These are phyloP conservation scores for Nidularia pulvinata DNA, from an alignment of 768 basidiomycete genomes.

Conservation along the genomic window DNA sequence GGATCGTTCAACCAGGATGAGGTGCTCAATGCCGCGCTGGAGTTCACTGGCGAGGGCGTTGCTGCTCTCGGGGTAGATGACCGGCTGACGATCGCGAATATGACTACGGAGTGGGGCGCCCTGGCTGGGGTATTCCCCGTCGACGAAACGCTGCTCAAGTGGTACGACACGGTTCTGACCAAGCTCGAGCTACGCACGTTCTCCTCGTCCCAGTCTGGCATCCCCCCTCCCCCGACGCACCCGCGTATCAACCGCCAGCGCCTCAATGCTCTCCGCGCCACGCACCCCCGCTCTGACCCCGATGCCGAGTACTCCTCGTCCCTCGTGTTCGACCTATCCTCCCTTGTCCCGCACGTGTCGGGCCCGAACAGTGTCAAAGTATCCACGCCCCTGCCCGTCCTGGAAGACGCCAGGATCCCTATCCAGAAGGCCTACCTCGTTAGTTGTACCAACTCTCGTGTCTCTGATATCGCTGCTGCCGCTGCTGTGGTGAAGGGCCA, in stretches of 20 bases:
- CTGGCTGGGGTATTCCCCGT: constrained; percentile 95
- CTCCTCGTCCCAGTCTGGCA: constrained; percentile 46
- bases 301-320: constrained; percentile 85
- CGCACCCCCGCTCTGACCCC: constrained; percentile 65
- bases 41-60: constrained; percentile 93
- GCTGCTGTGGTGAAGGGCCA: constrained; percentile 86
- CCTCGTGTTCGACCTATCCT: constrained; percentile 89
- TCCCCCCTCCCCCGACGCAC: constrained; percentile 77
- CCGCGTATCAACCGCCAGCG: constrained; percentile 82
- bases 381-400: constrained; percentile 88
- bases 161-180: constrained; percentile 79
- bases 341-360: constrained; percentile 93
- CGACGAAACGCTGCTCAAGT: constrained; percentile 76
- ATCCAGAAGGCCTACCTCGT: constrained; percentile 99
- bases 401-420: constrained; percentile 69
- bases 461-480: constrained; percentile 91
- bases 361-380: constrained; percentile 98
- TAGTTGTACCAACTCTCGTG: constrained; percentile 96
- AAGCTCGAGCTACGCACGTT: constrained; percentile 82
- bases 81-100: constrained; percentile 96
- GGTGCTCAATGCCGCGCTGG: constrained; percentile 95
- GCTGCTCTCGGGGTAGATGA: constrained; percentile 82
- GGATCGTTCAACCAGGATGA: constrained; percentile 96
- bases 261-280: constrained; percentile 60
- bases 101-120: constrained; percentile 99